Conservation (phyloP, 2,329 filamentous ascomycete genomes). For the Sporothrix humicola region DNA sequence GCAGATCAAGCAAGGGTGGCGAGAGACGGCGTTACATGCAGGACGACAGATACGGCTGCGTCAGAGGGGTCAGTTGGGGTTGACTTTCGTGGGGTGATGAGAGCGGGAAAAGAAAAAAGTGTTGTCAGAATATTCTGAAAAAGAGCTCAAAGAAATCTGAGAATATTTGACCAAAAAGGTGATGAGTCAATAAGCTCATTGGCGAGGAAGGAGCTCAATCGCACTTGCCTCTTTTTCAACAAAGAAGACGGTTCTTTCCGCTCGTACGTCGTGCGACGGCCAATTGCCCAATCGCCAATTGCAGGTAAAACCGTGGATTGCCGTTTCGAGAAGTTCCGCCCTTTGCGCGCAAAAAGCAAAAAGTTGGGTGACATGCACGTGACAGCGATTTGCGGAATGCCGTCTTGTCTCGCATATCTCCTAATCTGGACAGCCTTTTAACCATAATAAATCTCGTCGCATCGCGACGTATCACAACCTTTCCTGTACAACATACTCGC, state of each 20-base stretch:
- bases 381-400: not conserved
- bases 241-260: conserved; percentile 20
- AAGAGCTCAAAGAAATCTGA: too few species aligned
- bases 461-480: too few species aligned
- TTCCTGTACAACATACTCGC: too few species aligned
- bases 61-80: not conserved
- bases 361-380: not conserved
- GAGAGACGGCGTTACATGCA: conserved; percentile 9
- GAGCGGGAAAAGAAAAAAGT: not conserved
- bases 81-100: not conserved
- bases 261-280: not conserved
- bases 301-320: conserved; percentile 5
- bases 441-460: too few species aligned
- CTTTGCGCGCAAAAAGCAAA: not conserved
- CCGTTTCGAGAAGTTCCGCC: conserved; percentile 5
- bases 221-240: not conserved
- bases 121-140: too few species aligned
- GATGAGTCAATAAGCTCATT: conserved; percentile 22
- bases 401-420: conserved; percentile 14
- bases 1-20: not conserved
- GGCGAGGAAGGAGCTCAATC: not conserved
- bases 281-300: conserved; percentile 7
- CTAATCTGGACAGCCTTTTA: not conserved
- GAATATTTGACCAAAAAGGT: not conserved
- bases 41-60: too few species aligned